Conservation (phyloP, 2,329 filamentous ascomycete species). For the Cercospora sp. region DNA sequence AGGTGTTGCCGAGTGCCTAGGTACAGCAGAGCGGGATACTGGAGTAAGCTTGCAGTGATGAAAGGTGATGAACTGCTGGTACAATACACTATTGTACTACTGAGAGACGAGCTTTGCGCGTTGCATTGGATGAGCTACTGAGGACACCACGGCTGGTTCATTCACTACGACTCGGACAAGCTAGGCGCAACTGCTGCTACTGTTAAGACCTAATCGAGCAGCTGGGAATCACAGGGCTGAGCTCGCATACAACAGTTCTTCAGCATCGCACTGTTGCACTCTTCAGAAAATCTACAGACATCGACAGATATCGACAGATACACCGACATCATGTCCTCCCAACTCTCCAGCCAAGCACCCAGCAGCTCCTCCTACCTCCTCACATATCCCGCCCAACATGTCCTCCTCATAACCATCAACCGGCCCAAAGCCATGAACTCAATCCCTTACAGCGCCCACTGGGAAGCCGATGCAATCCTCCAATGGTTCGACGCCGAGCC, state of each 20-base stretch:
- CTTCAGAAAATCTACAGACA: neutral
- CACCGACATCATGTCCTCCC: slow-evolving; percentile 20
- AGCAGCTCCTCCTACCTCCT: slow-evolving; percentile 37
- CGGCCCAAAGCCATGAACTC: slow-evolving; percentile 53
- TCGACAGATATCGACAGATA: neutral
- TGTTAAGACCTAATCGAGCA: neutral
- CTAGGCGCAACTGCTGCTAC: neutral
- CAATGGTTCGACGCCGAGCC: slow-evolving; percentile 54
- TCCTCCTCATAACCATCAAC: slow-evolving; percentile 57
- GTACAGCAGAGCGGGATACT: neutral
- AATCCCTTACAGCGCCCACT: slow-evolving; percentile 47
- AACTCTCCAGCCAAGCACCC: slow-evolving; percentile 28
- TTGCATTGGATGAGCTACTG: too few relatives aligned
- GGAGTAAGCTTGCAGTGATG: too few relatives aligned
- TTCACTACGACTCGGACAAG: neutral
- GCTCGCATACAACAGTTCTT: neutral
- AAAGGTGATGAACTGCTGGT: neutral
- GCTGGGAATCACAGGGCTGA: neutral
- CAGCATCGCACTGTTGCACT: neutral
- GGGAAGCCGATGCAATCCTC: slow-evolving; percentile 52
- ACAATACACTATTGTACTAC: neutral
- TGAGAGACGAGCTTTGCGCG: neutral
- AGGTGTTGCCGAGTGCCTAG: neutral
- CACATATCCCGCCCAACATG: slow-evolving; percentile 49
- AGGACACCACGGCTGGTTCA: too few relatives aligned